These are phyloP conservation scores for Capsella rubella DNA, from an alignment of 441 rosid species.

Conservation along the genomic window DNA sequence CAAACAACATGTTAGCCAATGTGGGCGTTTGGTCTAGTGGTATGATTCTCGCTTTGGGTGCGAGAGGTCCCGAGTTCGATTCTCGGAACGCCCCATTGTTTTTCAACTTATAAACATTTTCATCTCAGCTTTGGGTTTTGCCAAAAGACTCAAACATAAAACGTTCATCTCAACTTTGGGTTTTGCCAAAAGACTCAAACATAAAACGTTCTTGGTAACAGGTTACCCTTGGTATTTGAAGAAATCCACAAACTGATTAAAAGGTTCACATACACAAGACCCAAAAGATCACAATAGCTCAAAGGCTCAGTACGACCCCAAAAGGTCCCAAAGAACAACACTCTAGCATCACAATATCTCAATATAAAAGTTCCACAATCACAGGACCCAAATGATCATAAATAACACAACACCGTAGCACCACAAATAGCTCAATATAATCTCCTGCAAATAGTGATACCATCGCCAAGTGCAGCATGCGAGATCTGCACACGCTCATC, in stretches of 20 bases:
- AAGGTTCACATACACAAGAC: neutral
- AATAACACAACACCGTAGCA: neutral
- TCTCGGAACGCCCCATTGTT: slow-evolving; percentile 58
- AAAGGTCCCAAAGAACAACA: neutral
- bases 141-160: too few relatives aligned
- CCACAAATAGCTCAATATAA: slow-evolving; percentile 36
- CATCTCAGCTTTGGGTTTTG: neutral
- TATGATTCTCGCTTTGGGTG: slow-evolving; percentile 50
- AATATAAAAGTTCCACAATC: slow-evolving; percentile 20
- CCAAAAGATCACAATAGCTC: neutral
- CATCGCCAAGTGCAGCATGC: slow-evolving; percentile 61
- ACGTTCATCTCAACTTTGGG: neutral
- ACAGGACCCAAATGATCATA: neutral
- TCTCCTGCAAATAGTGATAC: slow-evolving; percentile 72
- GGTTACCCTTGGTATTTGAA: neutral
- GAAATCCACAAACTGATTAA: neutral
- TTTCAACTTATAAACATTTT: neutral
- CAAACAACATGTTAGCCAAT: too few relatives aligned
- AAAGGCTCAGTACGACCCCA: neutral
- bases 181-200: neutral
- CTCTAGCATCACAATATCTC: neutral
- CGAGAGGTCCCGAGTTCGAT: slow-evolving; percentile 81
- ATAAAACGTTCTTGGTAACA: neutral
- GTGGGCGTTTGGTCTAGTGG: slow-evolving; percentile 41
- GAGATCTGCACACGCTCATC: slow-evolving; percentile 66